Base-by-base conservation (phyloP, 257 asterid genomes). In the Rauvolfia tetraphylla region DNA sequence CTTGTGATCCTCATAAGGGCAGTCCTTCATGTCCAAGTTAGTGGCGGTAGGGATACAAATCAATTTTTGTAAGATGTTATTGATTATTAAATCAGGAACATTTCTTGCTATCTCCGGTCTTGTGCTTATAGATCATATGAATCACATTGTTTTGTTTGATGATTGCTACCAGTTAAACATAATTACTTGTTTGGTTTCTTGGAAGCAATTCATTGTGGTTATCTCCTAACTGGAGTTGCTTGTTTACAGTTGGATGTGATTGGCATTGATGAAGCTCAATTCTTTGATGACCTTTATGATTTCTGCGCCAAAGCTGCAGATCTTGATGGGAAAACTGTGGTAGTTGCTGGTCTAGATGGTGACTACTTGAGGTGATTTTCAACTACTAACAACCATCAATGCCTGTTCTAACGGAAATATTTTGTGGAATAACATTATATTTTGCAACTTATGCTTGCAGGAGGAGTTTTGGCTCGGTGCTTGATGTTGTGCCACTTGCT, bases 341-440 rank as follows among this genome's bases (percentile, higher is more conserved):
- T 91, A 9, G 84, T 93, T 80, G 98, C 98, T 76, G 98, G 98
- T 73, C 96, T 93, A 33, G 98, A 93, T 73, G 97, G 98, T 23
- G 97, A 93, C 82, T 93, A 89, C 84, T 76, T 86, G 62, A 93
- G 98, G 98, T 88, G 73, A 17, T 66, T 71, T 27, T 62, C 20
- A 36, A 34, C 2, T 22, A 39, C 33, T 22, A 20, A 20, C 5
- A 20, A 22, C 29, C 39, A 66, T 4, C 27, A 38, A 25, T 66
- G n/a, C 44, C 44, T 15, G 34, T 62, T 18, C 2, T 22, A 38
- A 22, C 6, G 14, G 31, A 68, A 48, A 66, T 46, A 10, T 20
- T 13, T 14, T 33, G 13, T 33, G 59, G 33, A 33, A n/a, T 9
- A 49, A 71, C 22, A 58, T 39, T 22, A 25, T 34, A 34, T 29